These are phyloP conservation scores for Immersiella caudata DNA, from an alignment of 495 filamentous ascomycete species.

Conservation along the genomic window DNA sequence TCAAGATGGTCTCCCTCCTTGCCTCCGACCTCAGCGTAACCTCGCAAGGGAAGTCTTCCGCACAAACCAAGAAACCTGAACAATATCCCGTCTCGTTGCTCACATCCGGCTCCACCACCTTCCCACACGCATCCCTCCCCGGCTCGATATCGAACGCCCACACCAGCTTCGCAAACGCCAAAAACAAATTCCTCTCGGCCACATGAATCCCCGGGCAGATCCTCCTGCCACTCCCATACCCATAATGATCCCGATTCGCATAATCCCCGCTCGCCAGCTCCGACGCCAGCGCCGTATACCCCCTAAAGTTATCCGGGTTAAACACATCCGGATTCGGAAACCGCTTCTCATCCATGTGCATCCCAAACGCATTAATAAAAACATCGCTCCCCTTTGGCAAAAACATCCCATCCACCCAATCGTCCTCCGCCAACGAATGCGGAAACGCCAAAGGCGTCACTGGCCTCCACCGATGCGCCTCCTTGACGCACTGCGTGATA, in stretches of 20 bases:
- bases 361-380: constrained; percentile 46
- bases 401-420: constrained; percentile 40
- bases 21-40: constrained; percentile 34
- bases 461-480: constrained; percentile 59
- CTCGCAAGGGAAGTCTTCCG: constrained; percentile 33
- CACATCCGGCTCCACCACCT: constrained; percentile 31
- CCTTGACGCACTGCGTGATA: constrained; percentile 48
- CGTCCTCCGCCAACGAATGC: constrained; percentile 51
- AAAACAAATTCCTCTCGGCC: constrained; percentile 56
- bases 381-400: constrained; percentile 45
- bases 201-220: constrained; percentile 60
- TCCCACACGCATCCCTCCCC: constrained; percentile 32
- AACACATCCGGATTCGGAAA: constrained; percentile 50
- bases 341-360: constrained; percentile 40
- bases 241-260: constrained; percentile 53
- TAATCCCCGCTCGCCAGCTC: constrained; percentile 34
- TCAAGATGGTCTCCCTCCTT: constrained; percentile 26
- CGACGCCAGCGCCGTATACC: constrained; percentile 38
- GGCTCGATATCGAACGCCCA: constrained; percentile 54
- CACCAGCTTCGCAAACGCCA: constrained; percentile 51
- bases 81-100: constrained; percentile 36
- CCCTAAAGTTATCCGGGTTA: constrained; percentile 46
- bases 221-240: constrained; percentile 56
- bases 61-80: constrained; percentile 46
- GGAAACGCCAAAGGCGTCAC: constrained; percentile 54